These are phyloP conservation scores for Verbascum thapsus DNA, from an alignment of 257 asterid species.

Conservation along the genomic window DNA sequence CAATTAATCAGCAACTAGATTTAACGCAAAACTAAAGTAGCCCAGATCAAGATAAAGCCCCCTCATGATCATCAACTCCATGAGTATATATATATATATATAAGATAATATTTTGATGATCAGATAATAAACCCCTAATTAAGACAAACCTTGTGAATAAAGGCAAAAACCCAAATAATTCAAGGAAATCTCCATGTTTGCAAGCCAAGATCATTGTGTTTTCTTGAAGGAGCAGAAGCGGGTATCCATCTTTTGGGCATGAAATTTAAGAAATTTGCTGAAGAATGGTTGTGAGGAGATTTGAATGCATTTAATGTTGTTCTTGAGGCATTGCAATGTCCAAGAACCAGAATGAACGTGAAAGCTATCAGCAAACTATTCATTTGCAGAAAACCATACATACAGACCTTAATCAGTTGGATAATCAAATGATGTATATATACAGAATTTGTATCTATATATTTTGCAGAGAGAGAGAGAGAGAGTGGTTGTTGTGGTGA, in stretches of 20 bases:
- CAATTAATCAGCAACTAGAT: too few relatives aligned
- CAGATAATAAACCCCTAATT: neutral
- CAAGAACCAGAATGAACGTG: constrained; percentile 33
- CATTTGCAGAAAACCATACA: too few relatives aligned
- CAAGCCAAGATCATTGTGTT: constrained; percentile 70
- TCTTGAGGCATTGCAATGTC: constrained; percentile 47
- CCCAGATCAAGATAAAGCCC: neutral
- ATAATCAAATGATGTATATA: too few relatives aligned
- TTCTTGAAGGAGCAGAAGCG: constrained; percentile 68
- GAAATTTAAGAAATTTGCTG: constrained; percentile 55
- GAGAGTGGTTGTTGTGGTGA: constrained; percentile 21
- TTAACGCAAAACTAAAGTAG: neutral
- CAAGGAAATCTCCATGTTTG: constrained; percentile 59
- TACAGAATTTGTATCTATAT: too few relatives aligned
- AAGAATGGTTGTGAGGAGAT: constrained; percentile 36
- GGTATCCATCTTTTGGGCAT: constrained; percentile 71
- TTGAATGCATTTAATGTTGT: constrained; percentile 42
- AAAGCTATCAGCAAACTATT: constrained; percentile 16
- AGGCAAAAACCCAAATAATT: neutral
- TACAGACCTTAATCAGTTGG: too few relatives aligned
- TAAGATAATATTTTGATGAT: too few relatives aligned
- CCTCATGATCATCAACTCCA: constrained; percentile 9
- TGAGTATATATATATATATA: too few relatives aligned
- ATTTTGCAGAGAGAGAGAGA: constrained; percentile 26
- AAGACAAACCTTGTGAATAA: too few relatives aligned